Evolutionary conservation across 78 protist species (phyloP), one percentile per base, ranked within the genome.

Genomic region (Dictyostelium intermedium): DNA sequence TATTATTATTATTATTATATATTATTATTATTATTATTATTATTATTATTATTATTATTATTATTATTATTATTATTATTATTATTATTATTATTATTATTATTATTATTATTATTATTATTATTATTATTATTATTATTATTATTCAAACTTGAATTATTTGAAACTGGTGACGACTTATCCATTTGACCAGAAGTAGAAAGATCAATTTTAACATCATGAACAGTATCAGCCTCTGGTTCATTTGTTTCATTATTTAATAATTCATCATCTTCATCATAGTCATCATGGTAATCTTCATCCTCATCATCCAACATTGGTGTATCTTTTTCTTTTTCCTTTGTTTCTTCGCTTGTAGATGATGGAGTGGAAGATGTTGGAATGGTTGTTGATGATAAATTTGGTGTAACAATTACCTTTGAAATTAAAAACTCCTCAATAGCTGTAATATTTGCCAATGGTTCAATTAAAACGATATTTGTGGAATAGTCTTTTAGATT

Each of bases 361-460:
- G 23, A 6, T 37, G 82, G 27, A 77, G 74, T 85, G 27, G 43
- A 41, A 10, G 43, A 14, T 16, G 35, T 16, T 43, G 34, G 30
- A 20, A 41, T 9, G n/a, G 60, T 34, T 76, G 82, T 39, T 77
- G 74, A 27, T 27, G 74, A 25, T 27, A 66, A 66, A 66, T 32
- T 41, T 50, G 77, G 66, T 6, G 66, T 32, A 23, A 53, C 25
- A 25, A 92, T 61, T 45, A 94, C 97, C 35, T 93, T 91, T 37
- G 97, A 93, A 61, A 81, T 70, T 73, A 96, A 78, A 72, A 92
- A 93, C 61, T 87, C 98, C 34, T 94, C 97, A 39, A 96, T 96
- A 1, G 98, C 96, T 30, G 69, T 66, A 13, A 84, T 86, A 34
- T 97, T 91, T 10, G 98, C 98, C 20, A 96, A 53, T 32, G 98